A percentile compares a stretch with the other conserved stretches of the same genome.
These are phyloP conservation scores for Lolium perenne DNA, from an alignment of 176 grass and related monocot genomes.

Conservation along the genomic window DNA sequence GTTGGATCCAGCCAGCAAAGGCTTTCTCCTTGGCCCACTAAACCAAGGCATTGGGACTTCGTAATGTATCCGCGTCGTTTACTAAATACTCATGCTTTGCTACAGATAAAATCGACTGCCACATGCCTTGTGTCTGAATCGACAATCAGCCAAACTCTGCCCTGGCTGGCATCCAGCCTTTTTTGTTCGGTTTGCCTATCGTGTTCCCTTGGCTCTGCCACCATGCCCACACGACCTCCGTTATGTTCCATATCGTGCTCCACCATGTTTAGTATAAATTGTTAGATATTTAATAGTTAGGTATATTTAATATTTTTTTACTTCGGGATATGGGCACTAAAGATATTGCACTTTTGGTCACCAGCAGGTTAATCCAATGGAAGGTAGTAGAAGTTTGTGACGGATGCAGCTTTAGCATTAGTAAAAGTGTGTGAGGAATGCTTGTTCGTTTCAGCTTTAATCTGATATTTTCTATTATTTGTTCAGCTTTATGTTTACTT, in stretches of 20 bases:
- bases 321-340: not conserved
- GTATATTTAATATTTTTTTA: not conserved
- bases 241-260: not conserved
- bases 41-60: not conserved
- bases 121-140: too few relatives aligned
- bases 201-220: not conserved
- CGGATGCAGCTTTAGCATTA: not conserved
- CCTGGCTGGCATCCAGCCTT: not conserved
- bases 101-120: too few relatives aligned
- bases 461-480: too few relatives aligned
- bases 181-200: not conserved
- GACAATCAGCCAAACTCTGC: not conserved
- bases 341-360: not conserved
- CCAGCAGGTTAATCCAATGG: not conserved
- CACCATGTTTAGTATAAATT: not conserved
- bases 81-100: not conserved
- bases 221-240: not conserved
- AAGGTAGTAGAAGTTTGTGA: not conserved
- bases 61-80: not conserved
- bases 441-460: too few relatives aligned
- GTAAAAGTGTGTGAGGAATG: not conserved
- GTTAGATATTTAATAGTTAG: not conserved
- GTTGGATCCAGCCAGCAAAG: too few relatives aligned
- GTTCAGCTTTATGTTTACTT: not conserved
- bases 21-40: too few relatives aligned